Evolutionary conservation across 1,284 basidiomycete species (phyloP).

Genomic region (Sanghuangporus baumii): DNA sequence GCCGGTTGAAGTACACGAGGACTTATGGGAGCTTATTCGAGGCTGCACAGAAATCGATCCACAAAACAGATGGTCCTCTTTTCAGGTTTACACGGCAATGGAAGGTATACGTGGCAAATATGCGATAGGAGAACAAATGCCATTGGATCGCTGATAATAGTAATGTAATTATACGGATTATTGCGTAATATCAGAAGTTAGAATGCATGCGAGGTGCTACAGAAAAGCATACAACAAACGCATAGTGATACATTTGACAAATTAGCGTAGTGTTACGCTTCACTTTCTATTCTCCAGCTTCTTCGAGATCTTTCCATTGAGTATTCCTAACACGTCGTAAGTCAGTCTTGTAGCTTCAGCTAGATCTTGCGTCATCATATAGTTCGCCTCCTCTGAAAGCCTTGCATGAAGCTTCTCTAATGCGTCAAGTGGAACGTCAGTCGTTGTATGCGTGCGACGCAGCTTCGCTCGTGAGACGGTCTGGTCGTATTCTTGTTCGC

Average conservation of each 20-base stretch:
- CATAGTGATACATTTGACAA: not conserved
- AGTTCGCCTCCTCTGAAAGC: not conserved
- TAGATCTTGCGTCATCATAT: constrained; percentile 14
- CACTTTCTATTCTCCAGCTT: constrained; percentile 11
- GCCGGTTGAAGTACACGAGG: too few relatives aligned
- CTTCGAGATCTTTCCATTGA: constrained; percentile 9
- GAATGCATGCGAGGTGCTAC: not conserved
- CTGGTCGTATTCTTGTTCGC: not conserved
- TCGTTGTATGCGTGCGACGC: not conserved
- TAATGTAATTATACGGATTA: too few relatives aligned
- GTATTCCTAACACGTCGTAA: constrained; percentile 9
- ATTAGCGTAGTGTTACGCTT: not conserved
- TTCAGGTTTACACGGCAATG: too few relatives aligned
- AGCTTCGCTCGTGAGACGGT: not conserved
- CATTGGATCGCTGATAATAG: too few relatives aligned
- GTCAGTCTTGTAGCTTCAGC: constrained; percentile 11
- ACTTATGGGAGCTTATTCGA: too few relatives aligned
- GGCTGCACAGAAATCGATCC: too few relatives aligned
- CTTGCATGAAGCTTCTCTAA: constrained; percentile 6
- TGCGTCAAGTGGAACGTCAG: constrained; percentile 3
- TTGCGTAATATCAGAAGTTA: not conserved
- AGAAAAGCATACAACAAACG: not conserved
- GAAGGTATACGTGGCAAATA: too few relatives aligned
- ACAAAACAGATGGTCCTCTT: too few relatives aligned
- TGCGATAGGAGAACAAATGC: too few relatives aligned